Conservation (phyloP, 148 eudicot genomes). For the Amaranthus cruentus region DNA sequence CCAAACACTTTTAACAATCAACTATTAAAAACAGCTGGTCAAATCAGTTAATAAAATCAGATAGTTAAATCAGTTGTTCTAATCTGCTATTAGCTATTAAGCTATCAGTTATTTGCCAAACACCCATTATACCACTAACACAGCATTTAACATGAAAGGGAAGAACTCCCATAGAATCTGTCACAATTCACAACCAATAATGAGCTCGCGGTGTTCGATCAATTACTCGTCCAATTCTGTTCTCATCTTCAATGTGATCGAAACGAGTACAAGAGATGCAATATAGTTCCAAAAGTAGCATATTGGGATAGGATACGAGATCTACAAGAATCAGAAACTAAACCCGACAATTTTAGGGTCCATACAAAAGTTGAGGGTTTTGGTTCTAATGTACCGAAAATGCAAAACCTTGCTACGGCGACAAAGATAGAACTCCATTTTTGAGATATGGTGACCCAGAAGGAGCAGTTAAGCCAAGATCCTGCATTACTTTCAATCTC, state of each 20-base stretch:
- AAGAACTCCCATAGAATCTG: too few relatives aligned
- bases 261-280: neutral
- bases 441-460: conserved; percentile 52
- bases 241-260: conserved; percentile 10
- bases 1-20: too few relatives aligned
- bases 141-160: too few relatives aligned
- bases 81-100: too few relatives aligned
- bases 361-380: neutral
- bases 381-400: neutral
- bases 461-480: conserved; percentile 65
- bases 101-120: too few relatives aligned
- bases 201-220: too few relatives aligned
- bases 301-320: neutral
- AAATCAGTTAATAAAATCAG: too few relatives aligned
- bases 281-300: conserved; percentile 16
- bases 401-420: conserved; percentile 7
- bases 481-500: conserved; percentile 63
- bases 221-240: neutral
- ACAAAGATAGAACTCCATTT: conserved; percentile 20
- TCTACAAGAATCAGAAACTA: neutral
- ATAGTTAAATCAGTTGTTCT: too few relatives aligned
- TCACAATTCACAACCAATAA: too few relatives aligned
- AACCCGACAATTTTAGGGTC: neutral
- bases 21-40: too few relatives aligned
- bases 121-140: too few relatives aligned